A percentile compares a stretch with the other conserved stretches of the same genome.
Evolutionary conservation across 345 rosid genomes (phyloP).

Genomic region (Eucalyptus tenuipes): DNA sequence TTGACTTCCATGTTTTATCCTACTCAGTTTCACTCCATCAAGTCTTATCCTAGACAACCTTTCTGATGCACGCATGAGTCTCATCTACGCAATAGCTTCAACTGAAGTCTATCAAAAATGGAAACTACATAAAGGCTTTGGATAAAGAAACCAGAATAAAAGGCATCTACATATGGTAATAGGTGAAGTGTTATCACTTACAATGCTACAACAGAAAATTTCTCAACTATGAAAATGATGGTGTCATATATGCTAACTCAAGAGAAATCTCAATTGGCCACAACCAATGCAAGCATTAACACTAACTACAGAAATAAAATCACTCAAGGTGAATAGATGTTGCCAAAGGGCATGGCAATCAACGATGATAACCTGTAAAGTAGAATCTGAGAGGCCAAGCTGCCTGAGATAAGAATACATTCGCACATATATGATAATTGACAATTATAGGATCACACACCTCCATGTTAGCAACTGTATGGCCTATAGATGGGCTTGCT

Average conservation of each 20-base stretch:
- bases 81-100: neutral
- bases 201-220: neutral
- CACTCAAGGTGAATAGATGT: neutral
- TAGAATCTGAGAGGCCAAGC: neutral
- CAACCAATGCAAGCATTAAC: neutral
- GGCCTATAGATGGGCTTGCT: constrained; percentile 79
- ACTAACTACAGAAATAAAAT: neutral
- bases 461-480: constrained; percentile 79
- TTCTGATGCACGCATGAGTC: neutral
- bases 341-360: neutral
- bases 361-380: neutral
- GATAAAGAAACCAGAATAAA: neutral
- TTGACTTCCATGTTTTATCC: neutral
- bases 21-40: neutral
- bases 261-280: neutral
- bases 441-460: constrained; percentile 8
- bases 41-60: neutral
- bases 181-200: neutral
- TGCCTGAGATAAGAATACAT: neutral
- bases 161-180: neutral
- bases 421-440: neutral
- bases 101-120: neutral
- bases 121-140: neutral
- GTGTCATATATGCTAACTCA: neutral
- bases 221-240: neutral